These are phyloP conservation scores for Fistulinella prunicolor DNA, from an alignment of 768 basidiomycete species.

Conservation along the genomic window DNA sequence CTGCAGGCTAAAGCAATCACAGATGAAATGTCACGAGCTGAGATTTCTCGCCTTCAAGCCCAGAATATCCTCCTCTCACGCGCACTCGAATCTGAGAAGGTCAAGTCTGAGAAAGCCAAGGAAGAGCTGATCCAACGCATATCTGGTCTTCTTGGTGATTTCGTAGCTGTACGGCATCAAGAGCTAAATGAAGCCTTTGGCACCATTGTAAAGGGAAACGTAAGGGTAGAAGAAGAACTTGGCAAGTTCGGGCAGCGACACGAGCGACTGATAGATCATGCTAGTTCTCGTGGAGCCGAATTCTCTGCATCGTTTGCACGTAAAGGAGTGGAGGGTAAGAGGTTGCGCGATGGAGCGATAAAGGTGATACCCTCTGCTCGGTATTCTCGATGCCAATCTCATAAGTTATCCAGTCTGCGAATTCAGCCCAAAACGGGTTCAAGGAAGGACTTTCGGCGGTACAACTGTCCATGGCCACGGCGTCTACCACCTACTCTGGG, in stretches of 20 bases:
- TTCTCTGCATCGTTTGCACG: constrained; percentile 42
- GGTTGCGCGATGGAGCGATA: constrained; percentile 53
- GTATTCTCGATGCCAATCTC: constrained; percentile 5
- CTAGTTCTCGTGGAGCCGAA: constrained; percentile 41
- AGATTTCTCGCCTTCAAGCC: constrained; percentile 59
- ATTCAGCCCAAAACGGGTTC: constrained; percentile 39
- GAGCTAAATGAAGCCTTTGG: constrained; percentile 58
- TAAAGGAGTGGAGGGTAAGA: constrained; percentile 48
- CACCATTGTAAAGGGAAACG: constrained; percentile 53
- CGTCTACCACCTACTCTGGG: constrained; percentile 48
- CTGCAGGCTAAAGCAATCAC: constrained; percentile 48
- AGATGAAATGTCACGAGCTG: constrained; percentile 44
- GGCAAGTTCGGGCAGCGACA: constrained; percentile 49
- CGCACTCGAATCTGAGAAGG: constrained; percentile 64
- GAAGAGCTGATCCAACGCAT: constrained; percentile 75
- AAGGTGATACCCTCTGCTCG: constrained; percentile 46
- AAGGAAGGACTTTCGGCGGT: constrained; percentile 43
- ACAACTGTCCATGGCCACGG: constrained; percentile 42
- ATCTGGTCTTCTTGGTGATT: constrained; percentile 67
- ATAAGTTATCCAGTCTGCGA: constrained; percentile 38
- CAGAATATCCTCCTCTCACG: constrained; percentile 67
- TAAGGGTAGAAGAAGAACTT: constrained; percentile 50
- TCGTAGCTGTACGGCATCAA: constrained; percentile 63
- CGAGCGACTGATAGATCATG: constrained; percentile 40
- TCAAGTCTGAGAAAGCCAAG: constrained; percentile 62